Conservation (phyloP, 805 yeast species). For the Barnettozyma siamensis region DNA sequence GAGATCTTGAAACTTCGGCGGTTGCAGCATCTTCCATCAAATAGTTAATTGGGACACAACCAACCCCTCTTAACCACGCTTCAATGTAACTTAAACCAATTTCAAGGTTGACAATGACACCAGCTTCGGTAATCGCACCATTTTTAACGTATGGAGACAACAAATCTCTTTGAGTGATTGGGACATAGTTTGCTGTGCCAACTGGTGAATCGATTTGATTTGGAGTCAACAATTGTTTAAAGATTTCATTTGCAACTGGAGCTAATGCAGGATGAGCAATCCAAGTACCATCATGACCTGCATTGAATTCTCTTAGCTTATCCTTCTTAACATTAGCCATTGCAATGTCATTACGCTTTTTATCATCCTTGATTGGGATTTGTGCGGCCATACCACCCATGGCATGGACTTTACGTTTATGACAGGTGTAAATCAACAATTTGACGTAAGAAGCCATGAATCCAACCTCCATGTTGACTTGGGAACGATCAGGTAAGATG, state of each 20-base stretch:
- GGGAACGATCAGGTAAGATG: constrained; percentile 73
- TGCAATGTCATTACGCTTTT: constrained; percentile 55
- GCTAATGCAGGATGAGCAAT: constrained; percentile 84
- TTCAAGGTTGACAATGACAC: constrained; percentile 65
- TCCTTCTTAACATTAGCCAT: constrained; percentile 70
- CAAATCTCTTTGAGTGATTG: constrained; percentile 48
- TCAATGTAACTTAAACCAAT: constrained; percentile 79
- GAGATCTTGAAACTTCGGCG: constrained; percentile 81
- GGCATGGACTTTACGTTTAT: constrained; percentile 75
- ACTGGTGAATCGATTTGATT: constrained; percentile 52
- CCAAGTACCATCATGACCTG: constrained; percentile 89
- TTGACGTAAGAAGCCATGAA: constrained; percentile 77
- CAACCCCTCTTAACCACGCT: constrained; percentile 79
- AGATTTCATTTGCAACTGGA: constrained; percentile 64
- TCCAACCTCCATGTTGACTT: constrained; percentile 75
- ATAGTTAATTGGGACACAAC: constrained; percentile 81
- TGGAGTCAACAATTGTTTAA: constrained; percentile 77
- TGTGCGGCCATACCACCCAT: constrained; percentile 93
- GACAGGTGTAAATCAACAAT: constrained; percentile 67
- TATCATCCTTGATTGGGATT: constrained; percentile 72
- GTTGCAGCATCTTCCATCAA: constrained; percentile 91
- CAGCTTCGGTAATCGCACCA: constrained; percentile 61
- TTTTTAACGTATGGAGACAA: constrained; percentile 57
- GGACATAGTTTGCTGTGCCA: constrained; percentile 34
- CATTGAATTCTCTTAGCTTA: constrained; percentile 67